Base-by-base conservation (phyloP, 495 filamentous ascomycete genomes). In the Penicillium chermesinum region DNA sequence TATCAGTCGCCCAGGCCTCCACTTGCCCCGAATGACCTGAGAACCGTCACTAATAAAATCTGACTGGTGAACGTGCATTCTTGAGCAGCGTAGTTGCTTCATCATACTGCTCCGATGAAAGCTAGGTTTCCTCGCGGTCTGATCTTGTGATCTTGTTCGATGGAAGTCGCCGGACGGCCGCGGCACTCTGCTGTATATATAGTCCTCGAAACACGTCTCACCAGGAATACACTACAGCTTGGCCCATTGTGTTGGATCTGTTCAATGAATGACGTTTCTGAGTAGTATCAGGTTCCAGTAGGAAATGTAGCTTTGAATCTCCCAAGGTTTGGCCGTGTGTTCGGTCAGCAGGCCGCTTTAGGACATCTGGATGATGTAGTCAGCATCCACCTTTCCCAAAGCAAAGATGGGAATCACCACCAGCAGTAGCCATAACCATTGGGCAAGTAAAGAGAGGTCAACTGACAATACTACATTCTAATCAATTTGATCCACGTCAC, bases 111-210 rank as follows among this genome's bases (percentile, higher is more conserved):
- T 30, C 5, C 25, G 25, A 30, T 10, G 10, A 30, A 10, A 10
- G 25, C 25, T 30, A 10, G 25, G 10, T 30, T 30, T 30, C 10
- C 4, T 30, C n/a, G n/a, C n/a, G n/a, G n/a, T n/a, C n/a, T n/a
- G n/a, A n/a, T n/a, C n/a, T n/a, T n/a, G n/a, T n/a, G n/a, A 43
- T 35, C 48, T 51, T 45, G 45, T 43, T 45, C 52, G 49, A 50
- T 45, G 52, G 64, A 61, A 60, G 61, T 30, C 46, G 36, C 45
- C 35, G 40, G 44, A 51, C 25, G 39, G 46, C 46, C 44, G 44
- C 54, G 56, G 61, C 58, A 52, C 53, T 59, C 50, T 49, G 54
- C 59, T 68, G 63, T 72, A 69, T 50, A 69, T 50, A 70, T 68
- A 68, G 53, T 49, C 58, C 52, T 45, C 20, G 46, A 47, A 47